phyloP scores from a whole-genome alignment of 306 rosid genomes.

The Gastrolobium villosum region DNA sequence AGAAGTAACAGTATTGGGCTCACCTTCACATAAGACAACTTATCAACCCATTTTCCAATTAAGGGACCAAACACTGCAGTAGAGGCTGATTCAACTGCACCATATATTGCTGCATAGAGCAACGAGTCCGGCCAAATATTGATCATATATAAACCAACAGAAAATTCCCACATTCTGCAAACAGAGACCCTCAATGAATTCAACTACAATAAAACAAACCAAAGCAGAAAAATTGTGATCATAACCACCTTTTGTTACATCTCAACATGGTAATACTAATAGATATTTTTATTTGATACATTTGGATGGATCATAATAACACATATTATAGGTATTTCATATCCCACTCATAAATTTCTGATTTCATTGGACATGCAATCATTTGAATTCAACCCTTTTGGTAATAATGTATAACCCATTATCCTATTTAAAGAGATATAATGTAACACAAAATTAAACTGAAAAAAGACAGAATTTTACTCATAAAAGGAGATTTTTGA shows the following conservation, averaged over 20 bases:
- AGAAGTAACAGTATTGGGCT: neutral
- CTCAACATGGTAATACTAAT: neutral
- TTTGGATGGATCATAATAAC: neutral
- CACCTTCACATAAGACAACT: slow-evolving; percentile 74
- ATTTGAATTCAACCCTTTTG: slow-evolving; percentile 1
- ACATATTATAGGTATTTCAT: neutral
- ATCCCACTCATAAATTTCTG: slow-evolving; percentile 14
- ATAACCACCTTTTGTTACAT: neutral
- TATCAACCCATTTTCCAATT: slow-evolving; percentile 81
- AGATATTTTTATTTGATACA: neutral
- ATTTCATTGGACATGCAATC: slow-evolving; percentile 14
- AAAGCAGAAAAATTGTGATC: neutral
- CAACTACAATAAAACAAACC: neutral
- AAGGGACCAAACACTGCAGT: slow-evolving; percentile 82
- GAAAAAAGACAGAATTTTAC: neutral
- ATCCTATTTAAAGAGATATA: neutral
- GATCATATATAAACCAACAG: slow-evolving; percentile 94
- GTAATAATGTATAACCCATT: slow-evolving; percentile 12
- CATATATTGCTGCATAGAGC: slow-evolving; percentile 87
- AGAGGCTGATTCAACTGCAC: slow-evolving; percentile 88
- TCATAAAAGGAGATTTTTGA: neutral
- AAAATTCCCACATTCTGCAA: slow-evolving; percentile 97
- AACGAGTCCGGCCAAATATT: slow-evolving; percentile 89
- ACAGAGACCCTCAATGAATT: slow-evolving; percentile 9
- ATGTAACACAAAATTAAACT: neutral